These are phyloP conservation scores for Didymella pinodella DNA, from an alignment of 2,329 filamentous ascomycete species.

Conservation along the genomic window DNA sequence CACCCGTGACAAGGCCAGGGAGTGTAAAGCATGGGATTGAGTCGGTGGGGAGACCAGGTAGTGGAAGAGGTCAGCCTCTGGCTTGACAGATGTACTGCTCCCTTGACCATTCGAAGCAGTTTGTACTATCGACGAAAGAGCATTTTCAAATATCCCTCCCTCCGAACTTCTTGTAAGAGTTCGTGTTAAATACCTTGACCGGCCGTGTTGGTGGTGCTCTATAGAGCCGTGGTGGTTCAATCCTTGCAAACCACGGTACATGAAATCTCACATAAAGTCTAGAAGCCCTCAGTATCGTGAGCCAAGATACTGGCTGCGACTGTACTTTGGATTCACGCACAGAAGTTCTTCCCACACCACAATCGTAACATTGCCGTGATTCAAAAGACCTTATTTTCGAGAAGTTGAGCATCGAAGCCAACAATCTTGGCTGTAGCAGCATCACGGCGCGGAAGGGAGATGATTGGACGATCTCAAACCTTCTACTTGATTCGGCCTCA, in stretches of 20 bases:
- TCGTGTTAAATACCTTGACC: too few relatives aligned
- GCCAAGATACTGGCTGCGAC: too few relatives aligned
- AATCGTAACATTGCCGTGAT: too few relatives aligned
- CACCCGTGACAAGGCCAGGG: background rate
- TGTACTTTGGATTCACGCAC: too few relatives aligned
- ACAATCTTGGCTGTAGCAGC: background rate
- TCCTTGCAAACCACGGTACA: too few relatives aligned
- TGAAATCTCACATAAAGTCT: too few relatives aligned
- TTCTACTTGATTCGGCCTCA: background rate
- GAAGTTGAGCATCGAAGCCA: background rate
- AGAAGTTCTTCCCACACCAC: too few relatives aligned
- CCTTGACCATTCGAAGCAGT: background rate
- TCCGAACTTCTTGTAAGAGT: too few relatives aligned
- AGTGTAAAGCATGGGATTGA: background rate
- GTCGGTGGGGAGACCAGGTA: background rate
- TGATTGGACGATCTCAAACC: background rate
- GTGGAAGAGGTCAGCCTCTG: constrained; percentile 3
- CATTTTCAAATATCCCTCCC: background rate
- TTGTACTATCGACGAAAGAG: background rate
- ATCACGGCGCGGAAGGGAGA: background rate
- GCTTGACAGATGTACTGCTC: background rate
- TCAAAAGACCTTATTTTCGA: background rate
- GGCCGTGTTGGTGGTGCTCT: too few relatives aligned
- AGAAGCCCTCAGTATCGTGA: too few relatives aligned
- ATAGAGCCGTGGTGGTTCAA: too few relatives aligned